phyloP scores from a whole-genome alignment of 805 yeast genomes.

The Dipodascus geniculatus region DNA sequence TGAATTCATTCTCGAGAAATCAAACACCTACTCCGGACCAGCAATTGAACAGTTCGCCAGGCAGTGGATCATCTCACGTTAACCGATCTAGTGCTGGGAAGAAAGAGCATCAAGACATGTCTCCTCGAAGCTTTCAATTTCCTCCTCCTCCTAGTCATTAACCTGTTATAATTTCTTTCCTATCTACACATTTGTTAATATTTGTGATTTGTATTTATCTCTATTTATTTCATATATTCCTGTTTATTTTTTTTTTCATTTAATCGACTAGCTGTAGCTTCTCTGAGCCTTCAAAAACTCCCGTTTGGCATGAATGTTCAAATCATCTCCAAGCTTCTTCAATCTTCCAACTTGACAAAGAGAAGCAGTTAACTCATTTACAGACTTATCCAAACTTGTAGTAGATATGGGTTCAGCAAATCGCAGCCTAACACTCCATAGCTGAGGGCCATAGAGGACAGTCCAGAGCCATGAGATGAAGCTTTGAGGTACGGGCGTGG shows the following conservation, averaged over 20 bases:
- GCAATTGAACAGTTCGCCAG: not conserved
- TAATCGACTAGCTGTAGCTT: constrained; percentile 5
- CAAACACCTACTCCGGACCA: not conserved
- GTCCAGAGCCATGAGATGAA: constrained; percentile 19
- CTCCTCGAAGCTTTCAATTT: constrained; percentile 1
- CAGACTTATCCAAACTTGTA: constrained; percentile 7
- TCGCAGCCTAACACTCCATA: constrained; percentile 20
- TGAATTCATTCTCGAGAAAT: not conserved
- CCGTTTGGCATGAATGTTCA: constrained; percentile 33
- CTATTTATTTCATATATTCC: too few species aligned
- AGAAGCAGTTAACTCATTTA: constrained; percentile 15
- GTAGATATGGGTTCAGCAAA: constrained; percentile 19
- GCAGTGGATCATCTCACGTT: not conserved
- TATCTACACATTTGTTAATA: not conserved
- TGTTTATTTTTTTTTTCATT: too few species aligned
- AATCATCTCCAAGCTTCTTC: constrained; percentile 35
- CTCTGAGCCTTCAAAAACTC: constrained; percentile 31
- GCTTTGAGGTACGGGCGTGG: constrained; percentile 26
- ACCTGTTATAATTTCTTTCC: not conserved
- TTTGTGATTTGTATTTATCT: not conserved
- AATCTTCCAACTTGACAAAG: constrained; percentile 33
- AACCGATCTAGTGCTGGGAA: not conserved
- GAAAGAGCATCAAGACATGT: not conserved
- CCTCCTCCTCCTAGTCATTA: not conserved
- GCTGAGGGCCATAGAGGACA: constrained; percentile 12